Evolutionary conservation across 2,329 filamentous ascomycete genomes (phyloP).

Genomic region (Chrysoporthe cubensis): DNA sequence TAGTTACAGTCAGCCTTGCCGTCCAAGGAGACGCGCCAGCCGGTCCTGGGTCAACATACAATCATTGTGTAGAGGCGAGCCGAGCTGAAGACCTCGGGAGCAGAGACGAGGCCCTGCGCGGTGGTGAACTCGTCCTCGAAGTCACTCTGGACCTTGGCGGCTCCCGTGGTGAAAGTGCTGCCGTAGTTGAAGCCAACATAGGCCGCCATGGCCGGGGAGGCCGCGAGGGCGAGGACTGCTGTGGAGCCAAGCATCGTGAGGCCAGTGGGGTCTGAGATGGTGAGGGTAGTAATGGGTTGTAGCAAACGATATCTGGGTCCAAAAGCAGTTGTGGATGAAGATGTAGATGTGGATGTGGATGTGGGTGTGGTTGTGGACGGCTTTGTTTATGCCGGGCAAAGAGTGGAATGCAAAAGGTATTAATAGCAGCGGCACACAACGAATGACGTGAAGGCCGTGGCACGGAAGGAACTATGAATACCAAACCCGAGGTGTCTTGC

Average conservation of each 20-base stretch:
- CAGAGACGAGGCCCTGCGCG: slow-evolving; percentile 66
- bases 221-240: slow-evolving; percentile 21
- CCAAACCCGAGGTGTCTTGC: not conserved
- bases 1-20: slow-evolving; percentile 14
- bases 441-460: not conserved
- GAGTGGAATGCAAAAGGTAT: not conserved
- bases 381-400: not conserved
- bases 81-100: slow-evolving; percentile 65
- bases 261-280: not conserved
- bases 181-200: slow-evolving; percentile 77
- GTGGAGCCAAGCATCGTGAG: slow-evolving; percentile 23
- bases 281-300: not conserved
- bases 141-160: slow-evolving; percentile 63
- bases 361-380: not conserved
- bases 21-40: not conserved
- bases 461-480: not conserved
- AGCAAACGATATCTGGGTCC: not conserved
- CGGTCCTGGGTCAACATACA: slow-evolving; percentile 20
- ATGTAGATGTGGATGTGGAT: slow-evolving; percentile 3
- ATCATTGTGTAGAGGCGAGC: slow-evolving; percentile 77
- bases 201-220: slow-evolving; percentile 36
- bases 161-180: slow-evolving; percentile 62
- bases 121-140: slow-evolving; percentile 73
- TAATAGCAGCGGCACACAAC: not conserved
- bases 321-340: not conserved